Evolutionary conservation across 2,329 filamentous ascomycete genomes (phyloP).

Genomic region (Elsinoe fawcettii): DNA sequence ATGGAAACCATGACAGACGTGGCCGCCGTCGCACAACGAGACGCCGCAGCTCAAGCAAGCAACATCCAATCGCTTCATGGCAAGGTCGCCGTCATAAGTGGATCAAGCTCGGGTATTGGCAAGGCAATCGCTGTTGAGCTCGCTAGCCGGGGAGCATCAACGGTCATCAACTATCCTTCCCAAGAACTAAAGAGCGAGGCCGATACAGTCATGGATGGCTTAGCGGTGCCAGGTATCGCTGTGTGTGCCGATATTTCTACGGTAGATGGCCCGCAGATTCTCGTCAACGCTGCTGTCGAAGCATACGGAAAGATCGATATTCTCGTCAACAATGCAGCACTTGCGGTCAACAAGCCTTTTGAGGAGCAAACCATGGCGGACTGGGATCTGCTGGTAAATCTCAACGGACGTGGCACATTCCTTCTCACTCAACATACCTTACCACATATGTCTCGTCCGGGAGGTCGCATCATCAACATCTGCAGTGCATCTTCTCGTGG

Average conservation of each 20-base stretch:
- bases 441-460: constrained; percentile 31
- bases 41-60: not conserved
- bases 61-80: constrained; percentile 16
- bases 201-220: constrained; percentile 24
- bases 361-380: constrained; percentile 34
- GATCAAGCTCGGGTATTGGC: constrained; percentile 40
- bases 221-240: constrained; percentile 30
- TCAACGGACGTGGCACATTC: constrained; percentile 38
- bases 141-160: constrained; percentile 38
- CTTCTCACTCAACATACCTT: constrained; percentile 36
- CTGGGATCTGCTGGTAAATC: constrained; percentile 37
- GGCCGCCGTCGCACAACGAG: not conserved
- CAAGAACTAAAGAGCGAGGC: constrained; percentile 25
- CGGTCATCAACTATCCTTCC: constrained; percentile 45
- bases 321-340: constrained; percentile 31
- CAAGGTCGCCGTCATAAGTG: constrained; percentile 21
- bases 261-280: constrained; percentile 29
- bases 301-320: constrained; percentile 36
- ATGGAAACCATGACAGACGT: constrained; percentile 12
- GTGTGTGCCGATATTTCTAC: constrained; percentile 39
- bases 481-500: constrained; percentile 32
- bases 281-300: constrained; percentile 33
- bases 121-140: constrained; percentile 40
- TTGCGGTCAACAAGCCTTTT: constrained; percentile 34
- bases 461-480: constrained; percentile 40